These are phyloP conservation scores for Botrytis deweyae DNA, from an alignment of 2,329 filamentous ascomycete genomes.

Conservation along the genomic window DNA sequence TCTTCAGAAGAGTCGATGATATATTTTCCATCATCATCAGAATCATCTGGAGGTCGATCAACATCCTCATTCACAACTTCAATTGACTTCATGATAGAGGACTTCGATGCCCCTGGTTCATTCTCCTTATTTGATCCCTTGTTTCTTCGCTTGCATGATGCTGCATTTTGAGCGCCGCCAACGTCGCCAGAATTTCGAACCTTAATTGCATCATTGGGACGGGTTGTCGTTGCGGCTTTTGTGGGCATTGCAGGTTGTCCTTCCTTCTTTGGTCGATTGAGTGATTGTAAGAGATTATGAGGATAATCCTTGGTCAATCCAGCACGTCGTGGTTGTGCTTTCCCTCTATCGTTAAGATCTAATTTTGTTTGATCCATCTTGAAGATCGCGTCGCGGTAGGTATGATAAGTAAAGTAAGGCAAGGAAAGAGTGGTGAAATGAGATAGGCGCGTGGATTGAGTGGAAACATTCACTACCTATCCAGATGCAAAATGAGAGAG, in stretches of 20 bases:
- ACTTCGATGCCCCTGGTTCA: neutral
- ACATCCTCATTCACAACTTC: conserved; percentile 10
- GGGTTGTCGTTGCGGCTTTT: neutral
- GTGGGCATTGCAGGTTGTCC: neutral
- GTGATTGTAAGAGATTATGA: conserved; percentile 9
- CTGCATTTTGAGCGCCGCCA: neutral
- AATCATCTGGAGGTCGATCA: conserved; percentile 16
- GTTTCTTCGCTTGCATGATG: neutral
- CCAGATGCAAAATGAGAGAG: too few relatives aligned
- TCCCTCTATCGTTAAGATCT: conserved; percentile 20
- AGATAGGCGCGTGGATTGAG: neutral
- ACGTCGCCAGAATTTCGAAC: neutral
- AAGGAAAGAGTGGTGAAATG: neutral
- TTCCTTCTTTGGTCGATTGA: conserved; percentile 9
- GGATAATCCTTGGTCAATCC: conserved; percentile 13
- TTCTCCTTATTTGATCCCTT: conserved; percentile 18
- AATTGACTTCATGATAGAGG: neutral
- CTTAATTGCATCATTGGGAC: neutral
- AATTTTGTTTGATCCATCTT: conserved; percentile 15
- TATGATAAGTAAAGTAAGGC: neutral
- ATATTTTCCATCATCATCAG: conserved; percentile 13
- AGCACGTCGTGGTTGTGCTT: conserved; percentile 8
- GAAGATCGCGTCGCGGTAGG: conserved; percentile 13
- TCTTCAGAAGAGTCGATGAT: conserved; percentile 11
- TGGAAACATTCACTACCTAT: neutral